Conservation (phyloP, 768 basidiomycete genomes). For the Trametes meyenii region DNA sequence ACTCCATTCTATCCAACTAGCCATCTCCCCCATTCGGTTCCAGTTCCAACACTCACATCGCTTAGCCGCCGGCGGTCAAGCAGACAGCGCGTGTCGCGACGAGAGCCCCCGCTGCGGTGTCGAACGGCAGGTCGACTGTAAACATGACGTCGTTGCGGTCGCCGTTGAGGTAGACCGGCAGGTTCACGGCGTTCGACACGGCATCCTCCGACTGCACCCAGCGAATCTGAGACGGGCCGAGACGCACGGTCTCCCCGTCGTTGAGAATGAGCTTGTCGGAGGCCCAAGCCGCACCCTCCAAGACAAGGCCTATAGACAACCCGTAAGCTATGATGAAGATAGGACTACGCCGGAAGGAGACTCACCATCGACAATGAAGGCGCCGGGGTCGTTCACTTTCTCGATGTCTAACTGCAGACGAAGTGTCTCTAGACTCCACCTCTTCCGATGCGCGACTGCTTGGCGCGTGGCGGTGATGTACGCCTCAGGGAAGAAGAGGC, state of each 20-base stretch:
- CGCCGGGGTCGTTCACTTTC: conserved; percentile 71
- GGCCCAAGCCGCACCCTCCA: conserved; percentile 86
- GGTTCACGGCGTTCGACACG: conserved; percentile 57
- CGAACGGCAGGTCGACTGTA: conserved; percentile 83
- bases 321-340: conserved; percentile 7
- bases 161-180: conserved; percentile 92
- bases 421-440: conserved; percentile 91
- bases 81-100: conserved; percentile 91
- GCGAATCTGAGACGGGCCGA: conserved; percentile 81
- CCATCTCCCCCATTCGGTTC: neutral
- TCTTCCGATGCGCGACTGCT: conserved; percentile 90
- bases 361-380: conserved; percentile 89
- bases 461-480: conserved; percentile 96
- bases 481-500: conserved; percentile 95
- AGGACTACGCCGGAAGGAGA: conserved; percentile 10
- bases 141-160: conserved; percentile 91
- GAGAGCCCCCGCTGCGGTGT: conserved; percentile 61
- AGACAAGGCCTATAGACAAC: conserved; percentile 64
- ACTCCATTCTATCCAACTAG: conserved; percentile 1
- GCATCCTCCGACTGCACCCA: conserved; percentile 70
- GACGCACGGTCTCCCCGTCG: conserved; percentile 77
- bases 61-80: conserved; percentile 76
- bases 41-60: neutral
- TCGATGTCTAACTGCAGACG: conserved; percentile 81
- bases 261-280: conserved; percentile 75